Percentiles rank a stretch among this genome's conserved stretches.
Conservation (phyloP, 805 yeast genomes). For the Nakazawaea pomicola region DNA sequence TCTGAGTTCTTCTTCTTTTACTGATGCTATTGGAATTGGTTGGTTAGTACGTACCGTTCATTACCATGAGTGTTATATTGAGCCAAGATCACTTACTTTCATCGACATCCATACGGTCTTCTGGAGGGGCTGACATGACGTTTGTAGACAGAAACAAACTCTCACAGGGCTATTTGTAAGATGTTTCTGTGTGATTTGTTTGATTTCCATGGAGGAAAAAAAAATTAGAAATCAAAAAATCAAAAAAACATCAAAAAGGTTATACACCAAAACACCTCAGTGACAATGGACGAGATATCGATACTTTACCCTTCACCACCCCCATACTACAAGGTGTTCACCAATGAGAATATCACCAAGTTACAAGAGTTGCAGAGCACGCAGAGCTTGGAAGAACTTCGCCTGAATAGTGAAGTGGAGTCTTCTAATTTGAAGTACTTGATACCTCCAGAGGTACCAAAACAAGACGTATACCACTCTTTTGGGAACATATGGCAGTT, state of each 20-base stretch:
- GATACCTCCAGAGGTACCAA: slow-evolving; percentile 61
- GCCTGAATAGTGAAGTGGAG: slow-evolving; percentile 15
- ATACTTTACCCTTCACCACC: slow-evolving; percentile 96
- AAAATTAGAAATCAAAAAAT: background rate
- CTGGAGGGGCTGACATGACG: slow-evolving; percentile 4
- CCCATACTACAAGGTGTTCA: slow-evolving; percentile 68
- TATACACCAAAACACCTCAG: slow-evolving; percentile 16
- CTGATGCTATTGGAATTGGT: background rate
- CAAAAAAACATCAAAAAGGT: slow-evolving; percentile 16
- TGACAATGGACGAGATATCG: slow-evolving; percentile 36
- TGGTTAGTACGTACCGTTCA: too few relatives aligned
- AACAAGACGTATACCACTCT: slow-evolving; percentile 65
- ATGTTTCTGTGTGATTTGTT: slow-evolving; percentile 3
- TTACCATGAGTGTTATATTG: too few relatives aligned
- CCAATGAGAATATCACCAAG: slow-evolving; percentile 56
- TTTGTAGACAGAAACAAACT: too few relatives aligned
- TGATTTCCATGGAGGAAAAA: background rate
- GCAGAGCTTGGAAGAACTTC: slow-evolving; percentile 16
- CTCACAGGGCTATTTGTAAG: too few relatives aligned
- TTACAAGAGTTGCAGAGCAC: slow-evolving; percentile 26
- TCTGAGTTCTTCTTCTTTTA: slow-evolving; percentile 1
- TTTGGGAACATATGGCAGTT: slow-evolving; percentile 91
- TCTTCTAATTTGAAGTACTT: slow-evolving; percentile 45
- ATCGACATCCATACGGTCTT: slow-evolving; percentile 8
- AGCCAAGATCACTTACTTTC: slow-evolving; percentile 9